Percentiles rank a stretch among this genome's conserved stretches.
phyloP scores from a whole-genome alignment of 108 stramenopile species.

The Thalassiosira profunda region DNA sequence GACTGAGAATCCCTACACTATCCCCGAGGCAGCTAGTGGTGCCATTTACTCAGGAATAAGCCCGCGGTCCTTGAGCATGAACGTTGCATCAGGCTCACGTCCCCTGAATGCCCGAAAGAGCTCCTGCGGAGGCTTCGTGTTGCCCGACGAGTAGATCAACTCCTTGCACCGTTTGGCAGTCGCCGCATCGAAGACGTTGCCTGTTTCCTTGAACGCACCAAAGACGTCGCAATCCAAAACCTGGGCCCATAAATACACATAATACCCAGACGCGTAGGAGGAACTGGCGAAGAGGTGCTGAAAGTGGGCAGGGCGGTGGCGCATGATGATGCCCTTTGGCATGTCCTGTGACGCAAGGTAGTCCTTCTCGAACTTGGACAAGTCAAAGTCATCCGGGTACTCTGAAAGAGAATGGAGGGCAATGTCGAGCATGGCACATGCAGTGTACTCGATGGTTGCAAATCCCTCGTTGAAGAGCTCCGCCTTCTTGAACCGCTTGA shows the following conservation, averaged over 20 bases:
- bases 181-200: constrained; percentile 64
- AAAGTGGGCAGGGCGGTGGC: constrained; percentile 76
- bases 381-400: constrained; percentile 67
- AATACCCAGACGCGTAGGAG: constrained; percentile 73
- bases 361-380: constrained; percentile 62
- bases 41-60: too few species aligned
- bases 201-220: constrained; percentile 75
- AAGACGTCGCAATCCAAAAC: constrained; percentile 77
- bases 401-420: constrained; percentile 64
- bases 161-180: constrained; percentile 57
- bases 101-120: constrained; percentile 72
- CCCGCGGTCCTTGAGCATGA: constrained; percentile 69
- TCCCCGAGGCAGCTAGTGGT: too few species aligned
- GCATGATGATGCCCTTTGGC: constrained; percentile 80
- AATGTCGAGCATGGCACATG: constrained; percentile 78
- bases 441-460: constrained; percentile 74
- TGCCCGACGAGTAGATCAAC: constrained; percentile 72
- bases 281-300: constrained; percentile 61
- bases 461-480: constrained; percentile 77
- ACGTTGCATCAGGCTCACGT: constrained; percentile 72
- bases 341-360: constrained; percentile 67
- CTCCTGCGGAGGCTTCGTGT: constrained; percentile 73
- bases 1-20: too few species aligned
- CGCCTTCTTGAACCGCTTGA: constrained; percentile 67
- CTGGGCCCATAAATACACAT: constrained; percentile 48